phyloP scores from a whole-genome alignment of 129 eudicot species.

The Calendula officinalis region DNA sequence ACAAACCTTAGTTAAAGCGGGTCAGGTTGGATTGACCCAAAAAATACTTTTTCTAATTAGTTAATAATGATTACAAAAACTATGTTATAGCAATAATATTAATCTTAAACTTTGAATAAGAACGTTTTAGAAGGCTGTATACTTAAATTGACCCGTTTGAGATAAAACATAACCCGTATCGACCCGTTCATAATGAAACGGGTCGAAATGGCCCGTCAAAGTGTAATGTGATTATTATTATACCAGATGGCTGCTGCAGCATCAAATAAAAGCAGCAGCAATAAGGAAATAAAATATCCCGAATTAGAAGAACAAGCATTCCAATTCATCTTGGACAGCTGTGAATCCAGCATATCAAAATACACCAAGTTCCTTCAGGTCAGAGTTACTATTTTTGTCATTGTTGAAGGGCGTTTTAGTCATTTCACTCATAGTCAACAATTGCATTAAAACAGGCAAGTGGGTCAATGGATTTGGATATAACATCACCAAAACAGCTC shows the following conservation, averaged over 20 bases:
- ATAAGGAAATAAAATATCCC: constrained; percentile 62
- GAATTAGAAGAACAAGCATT: constrained; percentile 84
- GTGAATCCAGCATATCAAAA: constrained; percentile 88
- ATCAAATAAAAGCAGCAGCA: constrained; percentile 51
- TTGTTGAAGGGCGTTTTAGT: background rate
- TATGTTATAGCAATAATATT: background rate
- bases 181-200: too few species aligned
- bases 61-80: too few species aligned
- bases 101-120: background rate
- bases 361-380: constrained; percentile 91
- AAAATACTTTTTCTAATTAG: too few species aligned
- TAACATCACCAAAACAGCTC: constrained; percentile 88
- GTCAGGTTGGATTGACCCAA: too few species aligned
- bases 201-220: background rate
- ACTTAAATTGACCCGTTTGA: too few species aligned
- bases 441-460: constrained; percentile 52
- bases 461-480: constrained; percentile 94
- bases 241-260: constrained; percentile 94
- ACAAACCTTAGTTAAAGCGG: background rate
- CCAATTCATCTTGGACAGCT: constrained; percentile 73
- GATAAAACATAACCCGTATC: too few species aligned
- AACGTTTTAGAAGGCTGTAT: too few species aligned
- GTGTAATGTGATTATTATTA: background rate
- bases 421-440: constrained; percentile 6
- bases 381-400: constrained; percentile 18